Conservation (phyloP, 805 yeast species). For the baker's yeast (Saccharomyces cerevisiae) region DNA sequence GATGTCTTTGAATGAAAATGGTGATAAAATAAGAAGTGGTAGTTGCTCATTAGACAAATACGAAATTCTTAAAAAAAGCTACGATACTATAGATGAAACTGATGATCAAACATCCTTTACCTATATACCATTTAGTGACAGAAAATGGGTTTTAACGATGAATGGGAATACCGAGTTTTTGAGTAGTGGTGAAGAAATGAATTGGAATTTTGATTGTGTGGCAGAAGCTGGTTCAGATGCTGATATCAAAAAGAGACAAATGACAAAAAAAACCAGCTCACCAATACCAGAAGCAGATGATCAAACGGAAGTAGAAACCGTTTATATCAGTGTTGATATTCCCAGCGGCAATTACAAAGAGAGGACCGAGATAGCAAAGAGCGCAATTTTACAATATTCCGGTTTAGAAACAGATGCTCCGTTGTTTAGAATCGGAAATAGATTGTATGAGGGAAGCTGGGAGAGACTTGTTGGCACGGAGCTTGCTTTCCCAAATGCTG, state of each 20-base stretch:
- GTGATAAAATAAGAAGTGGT: conserved; percentile 56
- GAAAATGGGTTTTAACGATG: conserved; percentile 51
- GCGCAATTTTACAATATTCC: conserved; percentile 43
- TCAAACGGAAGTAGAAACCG: conserved; percentile 36
- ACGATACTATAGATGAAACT: conserved; percentile 12
- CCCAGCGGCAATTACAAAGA: conserved; percentile 33
- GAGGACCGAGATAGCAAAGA: conserved; percentile 29
- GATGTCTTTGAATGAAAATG: conserved; percentile 43
- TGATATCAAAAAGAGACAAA: conserved; percentile 54
- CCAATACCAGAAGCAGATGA: conserved; percentile 16
- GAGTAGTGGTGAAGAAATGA: conserved; percentile 80
- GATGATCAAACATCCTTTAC: conserved; percentile 6
- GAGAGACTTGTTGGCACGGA: conserved; percentile 72
- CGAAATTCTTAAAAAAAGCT: conserved; percentile 18
- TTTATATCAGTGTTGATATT: conserved; percentile 47
- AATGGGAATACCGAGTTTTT: conserved; percentile 73
- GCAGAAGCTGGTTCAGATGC: conserved; percentile 88
- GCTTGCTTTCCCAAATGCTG: conserved; percentile 31
- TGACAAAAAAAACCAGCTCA: conserved; percentile 1
- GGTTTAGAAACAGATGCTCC: conserved; percentile 51
- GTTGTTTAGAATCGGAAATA: conserved; percentile 47
- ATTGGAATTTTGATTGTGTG: conserved; percentile 73
- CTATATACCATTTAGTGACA: conserved; percentile 17
- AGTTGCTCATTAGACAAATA: conserved; percentile 77
- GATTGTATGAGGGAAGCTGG: conserved; percentile 71